These are phyloP conservation scores for Malassezia caprae DNA, from an alignment of 1,284 basidiomycete genomes.

Conservation along the genomic window DNA sequence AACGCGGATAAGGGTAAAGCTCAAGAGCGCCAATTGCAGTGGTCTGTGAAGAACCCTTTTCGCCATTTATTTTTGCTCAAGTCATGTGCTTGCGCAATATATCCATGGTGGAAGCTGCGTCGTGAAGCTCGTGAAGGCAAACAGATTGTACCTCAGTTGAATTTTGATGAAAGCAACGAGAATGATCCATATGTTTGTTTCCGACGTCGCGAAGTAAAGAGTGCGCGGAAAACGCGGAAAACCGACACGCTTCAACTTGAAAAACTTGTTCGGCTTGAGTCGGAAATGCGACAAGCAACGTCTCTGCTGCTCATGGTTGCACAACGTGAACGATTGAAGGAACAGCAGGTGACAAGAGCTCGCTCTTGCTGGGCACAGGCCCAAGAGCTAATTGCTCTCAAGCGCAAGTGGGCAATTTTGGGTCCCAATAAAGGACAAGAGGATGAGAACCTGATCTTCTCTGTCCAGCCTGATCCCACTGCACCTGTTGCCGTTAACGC, in stretches of 20 bases:
- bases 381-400: slow-evolving; percentile 35
- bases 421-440: slow-evolving; percentile 32
- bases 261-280: slow-evolving; percentile 41
- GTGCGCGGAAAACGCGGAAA: slow-evolving; percentile 77
- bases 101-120: slow-evolving; percentile 44
- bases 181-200: slow-evolving; percentile 98
- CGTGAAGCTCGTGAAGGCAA: slow-evolving; percentile 40
- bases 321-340: slow-evolving; percentile 41
- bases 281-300: slow-evolving; percentile 37
- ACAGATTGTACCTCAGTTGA: slow-evolving; percentile 33
- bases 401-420: slow-evolving; percentile 36
- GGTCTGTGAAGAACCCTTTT: slow-evolving; percentile 39
- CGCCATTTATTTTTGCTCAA: slow-evolving; percentile 39
- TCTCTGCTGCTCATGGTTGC: slow-evolving; percentile 32
- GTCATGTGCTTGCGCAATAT: slow-evolving; percentile 27
- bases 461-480: slow-evolving; percentile 27
- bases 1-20: not conserved
- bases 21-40: slow-evolving; percentile 12
- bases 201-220: slow-evolving; percentile 86
- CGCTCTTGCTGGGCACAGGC: slow-evolving; percentile 33
- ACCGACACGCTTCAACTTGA: slow-evolving; percentile 45
- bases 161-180: slow-evolving; percentile 75
- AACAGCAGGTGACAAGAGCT: slow-evolving; percentile 26
- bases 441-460: slow-evolving; percentile 41
- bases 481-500: slow-evolving; percentile 1